Percentiles rank a stretch among this genome's conserved stretches.
phyloP scores from a whole-genome alignment of 2,329 filamentous ascomycete species.

The Cladosporium sp. region DNA sequence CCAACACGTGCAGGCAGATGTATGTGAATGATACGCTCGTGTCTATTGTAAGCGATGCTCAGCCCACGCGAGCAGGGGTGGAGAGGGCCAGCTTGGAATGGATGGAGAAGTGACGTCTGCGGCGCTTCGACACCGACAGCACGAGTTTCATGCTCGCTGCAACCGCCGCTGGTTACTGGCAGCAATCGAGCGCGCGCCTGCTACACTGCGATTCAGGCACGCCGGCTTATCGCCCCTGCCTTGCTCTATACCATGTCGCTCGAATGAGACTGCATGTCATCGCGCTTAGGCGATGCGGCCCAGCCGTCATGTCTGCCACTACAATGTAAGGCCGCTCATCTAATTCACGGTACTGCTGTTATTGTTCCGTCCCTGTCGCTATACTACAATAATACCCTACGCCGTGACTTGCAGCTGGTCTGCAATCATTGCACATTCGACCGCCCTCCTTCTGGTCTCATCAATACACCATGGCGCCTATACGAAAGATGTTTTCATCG shows the following conservation, averaged over 20 bases:
- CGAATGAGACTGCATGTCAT: conserved; percentile 2
- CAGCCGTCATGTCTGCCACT: neutral
- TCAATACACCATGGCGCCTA: neutral
- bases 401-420: neutral
- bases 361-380: neutral
- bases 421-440: neutral
- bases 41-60: neutral
- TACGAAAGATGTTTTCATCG: neutral
- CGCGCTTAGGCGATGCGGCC: conserved; percentile 1
- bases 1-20: neutral
- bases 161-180: neutral
- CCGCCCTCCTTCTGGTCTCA: neutral
- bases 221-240: conserved; percentile 1
- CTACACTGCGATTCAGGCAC: neutral
- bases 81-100: neutral
- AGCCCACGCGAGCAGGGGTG: neutral
- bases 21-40: too few species aligned
- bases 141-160: conserved; percentile 4
- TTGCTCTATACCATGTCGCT: conserved; percentile 9
- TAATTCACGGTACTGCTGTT: neutral
- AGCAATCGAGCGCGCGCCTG: neutral
- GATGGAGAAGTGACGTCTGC: conserved; percentile 2
- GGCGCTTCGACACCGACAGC: neutral
- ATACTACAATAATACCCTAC: neutral
- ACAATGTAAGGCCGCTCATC: neutral